phyloP scores from a whole-genome alignment of 352 stramenopile genomes.

The Globisporangium okanoganense region DNA sequence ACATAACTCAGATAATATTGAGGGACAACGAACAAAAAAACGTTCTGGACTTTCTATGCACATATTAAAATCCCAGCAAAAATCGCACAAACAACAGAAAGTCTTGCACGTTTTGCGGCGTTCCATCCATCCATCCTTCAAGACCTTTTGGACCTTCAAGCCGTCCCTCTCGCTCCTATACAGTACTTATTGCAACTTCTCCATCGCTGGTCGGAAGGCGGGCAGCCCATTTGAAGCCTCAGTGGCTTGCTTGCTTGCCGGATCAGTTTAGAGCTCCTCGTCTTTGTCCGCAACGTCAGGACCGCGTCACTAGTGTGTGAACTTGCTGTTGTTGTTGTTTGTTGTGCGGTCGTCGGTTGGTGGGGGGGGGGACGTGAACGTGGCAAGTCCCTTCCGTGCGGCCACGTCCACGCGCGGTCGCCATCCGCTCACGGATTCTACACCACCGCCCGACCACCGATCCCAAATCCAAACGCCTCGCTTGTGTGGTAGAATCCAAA shows the following conservation, averaged over 20 bases:
- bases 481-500: not conserved
- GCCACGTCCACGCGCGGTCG: not conserved
- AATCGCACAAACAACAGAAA: too few relatives aligned
- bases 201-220: not conserved
- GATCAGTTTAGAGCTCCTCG: not conserved
- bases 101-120: not conserved
- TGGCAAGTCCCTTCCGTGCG: not conserved
- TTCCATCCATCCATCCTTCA: slow-evolving; percentile 3
- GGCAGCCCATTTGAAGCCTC: not conserved
- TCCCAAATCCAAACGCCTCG: slow-evolving; percentile 2
- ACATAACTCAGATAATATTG: too few relatives aligned
- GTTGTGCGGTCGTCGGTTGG: not conserved
- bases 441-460: not conserved
- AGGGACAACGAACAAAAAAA: too few relatives aligned
- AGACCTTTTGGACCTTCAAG: not conserved
- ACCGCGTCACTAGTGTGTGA: not conserved
- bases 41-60: too few relatives aligned
- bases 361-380: not conserved
- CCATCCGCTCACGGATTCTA: not conserved
- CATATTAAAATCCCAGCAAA: too few relatives aligned
- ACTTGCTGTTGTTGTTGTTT: not conserved
- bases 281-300: not conserved
- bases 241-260: not conserved
- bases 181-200: not conserved
- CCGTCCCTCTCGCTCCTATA: not conserved